Conservation (phyloP, 2,329 filamentous ascomycete species). For the Monosporascus sp. region DNA sequence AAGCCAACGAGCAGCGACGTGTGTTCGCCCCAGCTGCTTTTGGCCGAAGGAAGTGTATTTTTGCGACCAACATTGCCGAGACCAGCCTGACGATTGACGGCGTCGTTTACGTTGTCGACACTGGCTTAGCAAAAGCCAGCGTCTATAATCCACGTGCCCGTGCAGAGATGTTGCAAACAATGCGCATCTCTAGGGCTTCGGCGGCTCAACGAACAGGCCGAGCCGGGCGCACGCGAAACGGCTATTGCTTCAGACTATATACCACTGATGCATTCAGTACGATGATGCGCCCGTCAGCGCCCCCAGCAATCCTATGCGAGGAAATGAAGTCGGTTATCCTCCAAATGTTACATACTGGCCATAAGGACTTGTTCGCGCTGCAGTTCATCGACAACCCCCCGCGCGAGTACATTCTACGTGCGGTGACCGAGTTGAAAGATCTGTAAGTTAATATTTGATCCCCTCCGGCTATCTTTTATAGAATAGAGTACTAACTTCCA, state of each 20-base stretch:
- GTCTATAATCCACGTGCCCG: slow-evolving; percentile 97
- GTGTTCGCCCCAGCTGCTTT: slow-evolving; percentile 89
- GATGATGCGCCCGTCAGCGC: slow-evolving; percentile 94
- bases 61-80: slow-evolving; percentile 97
- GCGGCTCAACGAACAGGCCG: slow-evolving; percentile 96
- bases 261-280: slow-evolving; percentile 96
- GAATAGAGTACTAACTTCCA: slow-evolving; percentile 84
- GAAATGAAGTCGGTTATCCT: slow-evolving; percentile 95
- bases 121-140: slow-evolving; percentile 98
- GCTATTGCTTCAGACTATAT: slow-evolving; percentile 97
- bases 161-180: slow-evolving; percentile 92
- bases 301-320: slow-evolving; percentile 88
- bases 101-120: slow-evolving; percentile 98
- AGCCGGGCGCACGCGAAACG: slow-evolving; percentile 95
- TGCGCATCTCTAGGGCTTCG: slow-evolving; percentile 94
- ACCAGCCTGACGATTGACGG: slow-evolving; percentile 97
- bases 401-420: too few relatives aligned
- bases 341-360: too few relatives aligned
- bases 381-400: too few relatives aligned
- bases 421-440: too few relatives aligned
- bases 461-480: too few relatives aligned
- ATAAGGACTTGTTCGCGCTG: too few relatives aligned
- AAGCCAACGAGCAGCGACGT: slow-evolving; percentile 85
- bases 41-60: slow-evolving; percentile 75
- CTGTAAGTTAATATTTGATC: too few relatives aligned